Conservation (phyloP, 2,329 filamentous ascomycete species). For the Fusarium haematococcum region DNA sequence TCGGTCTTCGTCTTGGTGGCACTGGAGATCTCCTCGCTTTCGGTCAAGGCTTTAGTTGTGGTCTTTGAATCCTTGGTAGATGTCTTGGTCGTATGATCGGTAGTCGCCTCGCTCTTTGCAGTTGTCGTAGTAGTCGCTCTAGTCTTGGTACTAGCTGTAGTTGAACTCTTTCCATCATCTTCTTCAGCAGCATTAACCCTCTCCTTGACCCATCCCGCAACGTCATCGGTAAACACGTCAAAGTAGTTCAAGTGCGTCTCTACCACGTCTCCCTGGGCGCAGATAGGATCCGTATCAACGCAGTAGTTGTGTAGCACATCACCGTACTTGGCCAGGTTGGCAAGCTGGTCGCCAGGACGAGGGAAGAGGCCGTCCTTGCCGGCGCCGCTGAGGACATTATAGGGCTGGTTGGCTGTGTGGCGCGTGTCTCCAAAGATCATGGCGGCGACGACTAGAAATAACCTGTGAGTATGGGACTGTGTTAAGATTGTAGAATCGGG, state of each 20-base stretch:
- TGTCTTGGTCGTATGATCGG: background rate
- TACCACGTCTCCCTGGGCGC: conserved; percentile 50
- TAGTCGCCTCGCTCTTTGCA: background rate
- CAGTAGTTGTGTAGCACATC: conserved; percentile 50
- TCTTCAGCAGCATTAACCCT: conserved; percentile 1
- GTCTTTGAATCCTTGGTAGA: background rate
- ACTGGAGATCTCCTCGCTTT: background rate
- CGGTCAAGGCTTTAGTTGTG: background rate
- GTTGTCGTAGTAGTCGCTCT: background rate
- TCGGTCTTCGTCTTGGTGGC: background rate
- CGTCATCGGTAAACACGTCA: conserved; percentile 44
- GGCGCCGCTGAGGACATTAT: conserved; percentile 48
- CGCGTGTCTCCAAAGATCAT: conserved; percentile 50
- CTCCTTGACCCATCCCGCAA: conserved; percentile 29
- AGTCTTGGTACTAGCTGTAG: background rate
- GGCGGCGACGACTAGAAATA: conserved; percentile 45
- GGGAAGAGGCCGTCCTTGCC: conserved; percentile 44
- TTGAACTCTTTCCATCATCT: background rate
- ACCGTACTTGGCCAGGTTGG: conserved; percentile 45
- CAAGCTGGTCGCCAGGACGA: conserved; percentile 45
- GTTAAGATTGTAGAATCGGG: background rate
- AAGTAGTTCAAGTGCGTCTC: conserved; percentile 54
- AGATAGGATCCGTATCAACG: conserved; percentile 52
- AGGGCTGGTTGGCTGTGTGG: conserved; percentile 50
- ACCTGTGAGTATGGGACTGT: background rate